Evolutionary conservation across 306 rosid genomes (phyloP).

Genomic region (Crotalaria pallida): DNA sequence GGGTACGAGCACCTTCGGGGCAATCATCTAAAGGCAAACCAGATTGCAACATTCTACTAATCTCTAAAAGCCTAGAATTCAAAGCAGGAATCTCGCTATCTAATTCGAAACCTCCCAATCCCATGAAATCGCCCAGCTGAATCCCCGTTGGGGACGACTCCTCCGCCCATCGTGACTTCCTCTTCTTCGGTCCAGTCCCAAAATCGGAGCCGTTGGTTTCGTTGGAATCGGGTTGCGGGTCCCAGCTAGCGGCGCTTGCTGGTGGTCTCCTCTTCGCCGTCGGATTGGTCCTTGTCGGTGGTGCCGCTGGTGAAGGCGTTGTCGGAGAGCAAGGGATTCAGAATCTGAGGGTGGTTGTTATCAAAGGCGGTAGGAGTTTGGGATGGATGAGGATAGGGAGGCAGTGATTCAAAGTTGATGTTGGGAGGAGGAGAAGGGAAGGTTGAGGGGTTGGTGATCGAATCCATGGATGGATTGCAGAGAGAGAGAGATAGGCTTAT

Average conservation of each 20-base stretch:
- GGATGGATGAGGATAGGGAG: no score
- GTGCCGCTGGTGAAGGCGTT: no score
- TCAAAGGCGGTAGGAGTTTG: slow-evolving; percentile 15
- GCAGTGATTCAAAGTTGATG: no score
- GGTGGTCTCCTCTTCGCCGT: slow-evolving; percentile 91
- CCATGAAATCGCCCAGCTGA: slow-evolving; percentile 97
- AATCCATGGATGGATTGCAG: no score
- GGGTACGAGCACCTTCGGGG: slow-evolving; percentile 95
- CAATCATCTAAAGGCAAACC: slow-evolving; percentile 92
- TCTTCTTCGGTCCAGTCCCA: slow-evolving; percentile 59
- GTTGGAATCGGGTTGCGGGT: slow-evolving; percentile 86
- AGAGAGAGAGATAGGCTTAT: no score
- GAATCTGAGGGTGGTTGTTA: no score
- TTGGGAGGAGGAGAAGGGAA: no score
- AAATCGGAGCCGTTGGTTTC: no score
- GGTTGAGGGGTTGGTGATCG: no score
- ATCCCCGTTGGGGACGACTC: slow-evolving; percentile 83
- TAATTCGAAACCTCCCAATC: slow-evolving; percentile 95
- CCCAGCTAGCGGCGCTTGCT: slow-evolving; percentile 94
- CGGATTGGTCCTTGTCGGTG: slow-evolving; percentile 74
- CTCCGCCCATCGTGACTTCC: slow-evolving; percentile 95
- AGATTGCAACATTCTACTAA: slow-evolving; percentile 88
- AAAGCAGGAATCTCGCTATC: slow-evolving; percentile 92
- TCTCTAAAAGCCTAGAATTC: slow-evolving; percentile 86
- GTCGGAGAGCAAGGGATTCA: slow-evolving; percentile 58